phyloP scores from a whole-genome alignment of 805 yeast genomes.

The Alloascoidea africana region DNA sequence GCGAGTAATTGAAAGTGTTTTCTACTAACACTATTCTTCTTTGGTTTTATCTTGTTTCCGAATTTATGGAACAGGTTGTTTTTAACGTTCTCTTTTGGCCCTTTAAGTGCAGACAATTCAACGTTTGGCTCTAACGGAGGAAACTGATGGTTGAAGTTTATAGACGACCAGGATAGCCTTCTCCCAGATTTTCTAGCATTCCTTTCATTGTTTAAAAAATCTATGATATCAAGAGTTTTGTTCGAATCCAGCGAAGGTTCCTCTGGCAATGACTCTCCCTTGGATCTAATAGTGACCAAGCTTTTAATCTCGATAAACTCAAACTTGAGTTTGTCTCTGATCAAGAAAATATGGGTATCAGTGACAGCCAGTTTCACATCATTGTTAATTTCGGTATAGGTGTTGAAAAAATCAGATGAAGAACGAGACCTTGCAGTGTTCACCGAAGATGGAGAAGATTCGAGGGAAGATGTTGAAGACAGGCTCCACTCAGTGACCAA shows the following conservation, averaged over 20 bases:
- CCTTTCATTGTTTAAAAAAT: background rate
- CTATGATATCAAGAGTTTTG: background rate
- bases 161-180: background rate
- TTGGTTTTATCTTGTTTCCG: too few relatives aligned
- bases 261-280: too few relatives aligned
- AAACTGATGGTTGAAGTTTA: background rate
- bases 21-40: background rate
- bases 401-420: background rate
- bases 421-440: too few relatives aligned
- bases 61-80: background rate
- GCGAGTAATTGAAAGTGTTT: too few relatives aligned
- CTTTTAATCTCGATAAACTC: slow-evolving; percentile 1
- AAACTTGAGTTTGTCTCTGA: background rate
- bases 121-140: background rate
- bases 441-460: too few relatives aligned
- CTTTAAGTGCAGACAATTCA: too few relatives aligned
- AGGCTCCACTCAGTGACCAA: background rate
- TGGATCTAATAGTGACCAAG: background rate
- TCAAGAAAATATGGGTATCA: background rate
- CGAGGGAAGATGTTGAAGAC: background rate
- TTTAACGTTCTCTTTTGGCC: background rate
- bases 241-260: background rate
- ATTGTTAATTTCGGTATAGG: too few relatives aligned
- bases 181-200: background rate
- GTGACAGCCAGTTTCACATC: slow-evolving; percentile 1